A percentile compares a stretch with the other conserved stretches of the same genome.
Conservation (phyloP, 106 monocot species). For the Dendrobium nobile region DNA sequence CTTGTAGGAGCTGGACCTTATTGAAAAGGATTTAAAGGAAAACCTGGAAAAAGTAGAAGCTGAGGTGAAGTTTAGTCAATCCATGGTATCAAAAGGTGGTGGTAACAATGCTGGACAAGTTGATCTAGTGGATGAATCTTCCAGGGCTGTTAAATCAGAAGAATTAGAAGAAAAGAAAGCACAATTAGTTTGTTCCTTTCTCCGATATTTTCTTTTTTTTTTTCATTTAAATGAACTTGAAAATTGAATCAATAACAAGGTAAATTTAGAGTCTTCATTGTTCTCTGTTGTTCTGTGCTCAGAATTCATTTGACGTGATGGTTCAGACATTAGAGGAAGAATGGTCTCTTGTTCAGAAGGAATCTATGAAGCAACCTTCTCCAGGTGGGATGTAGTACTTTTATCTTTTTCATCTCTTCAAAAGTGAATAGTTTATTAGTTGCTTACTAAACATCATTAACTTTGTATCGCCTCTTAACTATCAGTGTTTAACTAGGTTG, state of each 20-base stretch:
- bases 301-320: constrained; percentile 48
- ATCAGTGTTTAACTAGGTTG: neutral
- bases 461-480: neutral
- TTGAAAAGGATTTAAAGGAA: constrained; percentile 31
- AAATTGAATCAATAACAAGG: neutral
- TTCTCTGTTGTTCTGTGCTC: constrained; percentile 8
- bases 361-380: constrained; percentile 55
- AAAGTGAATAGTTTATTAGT: neutral
- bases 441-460: neutral
- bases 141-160: constrained; percentile 19
- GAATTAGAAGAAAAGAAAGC: constrained; percentile 64
- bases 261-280: neutral
- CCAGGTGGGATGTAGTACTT: constrained; percentile 34
- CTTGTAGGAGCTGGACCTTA: constrained; percentile 47
- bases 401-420: neutral
- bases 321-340: constrained; percentile 52
- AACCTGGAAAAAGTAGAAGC: constrained; percentile 40
- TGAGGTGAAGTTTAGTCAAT: constrained; percentile 22
- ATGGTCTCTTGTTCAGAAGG: constrained; percentile 45
- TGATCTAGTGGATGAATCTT: constrained; percentile 19
- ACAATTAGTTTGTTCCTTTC: constrained; percentile 41
- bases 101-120: constrained; percentile 19
- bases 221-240: neutral
- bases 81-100: constrained; percentile 11
- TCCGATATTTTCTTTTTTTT: neutral